A percentile compares a stretch with the other conserved stretches of the same genome.
Evolutionary conservation across 2,329 filamentous ascomycete species (phyloP).

Genomic region (Fusarium sublunatum): DNA sequence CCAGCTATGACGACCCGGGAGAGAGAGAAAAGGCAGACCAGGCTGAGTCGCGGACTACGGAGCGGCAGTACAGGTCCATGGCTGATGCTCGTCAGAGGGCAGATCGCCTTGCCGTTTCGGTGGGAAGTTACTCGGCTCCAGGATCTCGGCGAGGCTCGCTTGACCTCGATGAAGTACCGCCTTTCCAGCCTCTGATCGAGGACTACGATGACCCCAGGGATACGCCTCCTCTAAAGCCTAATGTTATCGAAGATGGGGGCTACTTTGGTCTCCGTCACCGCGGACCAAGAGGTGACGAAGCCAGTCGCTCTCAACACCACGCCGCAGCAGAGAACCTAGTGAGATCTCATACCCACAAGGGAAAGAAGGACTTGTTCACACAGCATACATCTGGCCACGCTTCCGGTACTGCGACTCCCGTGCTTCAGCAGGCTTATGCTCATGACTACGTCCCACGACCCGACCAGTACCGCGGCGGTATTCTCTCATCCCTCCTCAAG

Average conservation of each 20-base stretch:
- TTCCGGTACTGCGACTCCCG: conserved; percentile 54
- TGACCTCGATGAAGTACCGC: conserved; percentile 43
- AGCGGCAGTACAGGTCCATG: conserved; percentile 55
- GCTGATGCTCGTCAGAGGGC: conserved; percentile 55
- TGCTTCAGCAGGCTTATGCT: conserved; percentile 61
- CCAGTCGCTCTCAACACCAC: conserved; percentile 41
- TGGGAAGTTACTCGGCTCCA: conserved; percentile 54
- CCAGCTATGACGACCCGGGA: conserved; percentile 56
- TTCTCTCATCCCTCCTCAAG: conserved; percentile 78
- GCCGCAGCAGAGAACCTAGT: conserved; percentile 52
- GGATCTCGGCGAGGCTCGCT: conserved; percentile 52
- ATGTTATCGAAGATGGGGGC: conserved; percentile 20
- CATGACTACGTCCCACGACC: conserved; percentile 73
- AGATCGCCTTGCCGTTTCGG: conserved; percentile 53
- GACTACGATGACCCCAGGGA: conserved; percentile 45
- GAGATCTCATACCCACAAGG: conserved; percentile 49
- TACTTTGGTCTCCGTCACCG: conserved; percentile 44
- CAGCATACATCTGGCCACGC: conserved; percentile 40
- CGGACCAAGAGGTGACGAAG: conserved; percentile 27
- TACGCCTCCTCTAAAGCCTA: conserved; percentile 37
- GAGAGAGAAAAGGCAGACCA: conserved; percentile 55
- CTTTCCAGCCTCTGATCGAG: conserved; percentile 50
- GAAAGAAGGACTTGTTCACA: conserved; percentile 49
- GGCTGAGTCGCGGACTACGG: conserved; percentile 52
- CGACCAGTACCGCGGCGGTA: conserved; percentile 75